Conservation (phyloP, 2,329 filamentous ascomycete genomes). For the Phyllosticta capitalensis region DNA sequence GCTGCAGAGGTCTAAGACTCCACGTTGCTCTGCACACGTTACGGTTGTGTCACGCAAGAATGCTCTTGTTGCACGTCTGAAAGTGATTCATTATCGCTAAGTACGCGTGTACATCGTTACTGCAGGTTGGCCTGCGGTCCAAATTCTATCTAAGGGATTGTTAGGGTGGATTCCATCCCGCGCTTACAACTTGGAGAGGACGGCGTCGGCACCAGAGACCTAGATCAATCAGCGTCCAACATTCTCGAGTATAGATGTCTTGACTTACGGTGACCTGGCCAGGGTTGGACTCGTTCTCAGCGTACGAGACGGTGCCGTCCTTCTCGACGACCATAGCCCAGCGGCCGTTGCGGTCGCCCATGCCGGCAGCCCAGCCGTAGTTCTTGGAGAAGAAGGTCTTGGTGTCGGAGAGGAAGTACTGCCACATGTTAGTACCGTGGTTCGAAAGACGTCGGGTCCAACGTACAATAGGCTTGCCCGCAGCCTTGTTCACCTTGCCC, state of each 20-base stretch:
- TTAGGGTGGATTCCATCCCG: neutral
- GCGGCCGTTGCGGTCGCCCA: conserved; percentile 63
- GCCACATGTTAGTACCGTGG: neutral
- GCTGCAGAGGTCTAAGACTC: neutral
- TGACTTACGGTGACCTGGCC: conserved; percentile 37
- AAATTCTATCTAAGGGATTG: neutral
- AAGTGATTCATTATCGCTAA: neutral
- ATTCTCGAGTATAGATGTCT: neutral
- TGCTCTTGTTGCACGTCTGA: neutral
- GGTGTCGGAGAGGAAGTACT: conserved; percentile 69
- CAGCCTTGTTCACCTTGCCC: conserved; percentile 78
- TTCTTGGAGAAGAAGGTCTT: conserved; percentile 65
- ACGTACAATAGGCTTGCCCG: conserved; percentile 57
- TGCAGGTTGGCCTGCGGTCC: neutral
- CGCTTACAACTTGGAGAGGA: conserved; percentile 39
- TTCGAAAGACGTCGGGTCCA: neutral
- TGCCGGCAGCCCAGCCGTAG: conserved; percentile 62
- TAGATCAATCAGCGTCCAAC: conserved; percentile 15
- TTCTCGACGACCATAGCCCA: conserved; percentile 71
- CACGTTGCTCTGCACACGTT: neutral
- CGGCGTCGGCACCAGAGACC: conserved; percentile 39
- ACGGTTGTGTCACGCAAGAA: neutral
- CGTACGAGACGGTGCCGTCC: conserved; percentile 74
- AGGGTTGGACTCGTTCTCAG: conserved; percentile 57
- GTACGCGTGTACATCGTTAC: neutral